Evolutionary conservation across 495 filamentous ascomycete species (phyloP), one percentile per base, ranked within the genome.

Genomic region (Penicillium waksmanii): DNA sequence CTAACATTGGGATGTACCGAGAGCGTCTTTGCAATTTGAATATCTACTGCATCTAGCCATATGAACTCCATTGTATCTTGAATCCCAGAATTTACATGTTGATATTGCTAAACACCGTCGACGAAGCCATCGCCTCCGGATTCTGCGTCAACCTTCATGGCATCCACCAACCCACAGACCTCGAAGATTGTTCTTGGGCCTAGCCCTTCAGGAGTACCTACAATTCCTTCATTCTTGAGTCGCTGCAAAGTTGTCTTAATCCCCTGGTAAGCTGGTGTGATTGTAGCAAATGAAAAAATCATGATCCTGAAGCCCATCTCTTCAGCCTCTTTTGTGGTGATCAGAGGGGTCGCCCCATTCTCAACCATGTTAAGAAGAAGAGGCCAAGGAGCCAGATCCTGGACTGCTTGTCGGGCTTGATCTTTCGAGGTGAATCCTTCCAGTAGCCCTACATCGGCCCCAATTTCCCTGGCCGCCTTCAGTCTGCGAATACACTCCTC

Each of bases 361-460:
- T 59, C n/a, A 5, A 71, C 63, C n/a, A 52, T 56, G 60, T 73
- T 73, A 36, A 69, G 67, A 31, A 73, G 46, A 8, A 68, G 59
- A 9, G 70, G 70, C 3, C 61, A 69, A 2, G 69, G 66, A 1
- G 38, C 56, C 1, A 72, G 49, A 19, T 69, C 69, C 11, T 51
- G 6, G 27, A 58, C 63, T 23, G 66, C 60, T 13, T 60, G 59
- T 18, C 19, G 11, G 10, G 53, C 56, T 35, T 66, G 35, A n/a
- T 66, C 64, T 33, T 52, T 53, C 9, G 63, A 77, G 31, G 73
- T 76, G 53, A 85, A 59, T 10, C 80, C 85, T 64, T 88, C 85
- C 3, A 89, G 71, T 58, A 88, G 82, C 9, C 72, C 81, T 3
- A 82, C 81, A 57, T 88, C 85, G 3, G 82, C 81, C 33, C 85